Base-by-base conservation (phyloP, 2,329 filamentous ascomycete genomes). In the Cytospora piceae region DNA sequence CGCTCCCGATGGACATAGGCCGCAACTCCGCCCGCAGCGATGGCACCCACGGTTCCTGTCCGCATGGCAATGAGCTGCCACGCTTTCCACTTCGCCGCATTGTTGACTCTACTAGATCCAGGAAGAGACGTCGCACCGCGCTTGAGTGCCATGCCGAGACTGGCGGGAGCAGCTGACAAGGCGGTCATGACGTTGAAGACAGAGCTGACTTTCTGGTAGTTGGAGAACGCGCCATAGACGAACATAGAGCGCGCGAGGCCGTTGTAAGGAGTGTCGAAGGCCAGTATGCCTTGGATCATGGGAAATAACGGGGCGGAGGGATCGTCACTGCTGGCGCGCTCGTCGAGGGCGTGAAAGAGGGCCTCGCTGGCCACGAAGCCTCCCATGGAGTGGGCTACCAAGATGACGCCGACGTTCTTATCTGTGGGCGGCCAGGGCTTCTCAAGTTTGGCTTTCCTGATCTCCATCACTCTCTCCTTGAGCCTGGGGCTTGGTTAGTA, bases 191-290 rank as follows among this genome's bases (percentile, higher is more conserved):
- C 80, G 66, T 85, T 86, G 76, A 85, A 86, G 46, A 86, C 82
- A 56, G 76, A 79, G 73, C 78, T 83, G 68, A 87, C 81, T 64
- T 85, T 86, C 65, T 83, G 80, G 71, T 86, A 87, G 73, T 86
- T 85, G 59, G 82, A 85, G 63, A 87, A 86, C 37, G 84, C 84
- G 54, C 84, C 84, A 68, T 87, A 87, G 54, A 86, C 84, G 67
- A 87, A 86, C 83, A 87, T 85, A 58, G 82, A 83, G 15, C 84
- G 77, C 3, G 84, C 82, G 20, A 87, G 82, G 8, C 89, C 89
- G 65, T 92, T 87, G 76, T 90, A 96, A 0, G 93, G 93, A 0
- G 93, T 96, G 76, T 96, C 93, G 72, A 95, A 95, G 8, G 92
- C 87, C 39, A 96, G 81, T 20, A 96, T 83, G 58, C 90, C 93